phyloP scores from a whole-genome alignment of 768 basidiomycete genomes.

The Boletus vinaceobasis region DNA sequence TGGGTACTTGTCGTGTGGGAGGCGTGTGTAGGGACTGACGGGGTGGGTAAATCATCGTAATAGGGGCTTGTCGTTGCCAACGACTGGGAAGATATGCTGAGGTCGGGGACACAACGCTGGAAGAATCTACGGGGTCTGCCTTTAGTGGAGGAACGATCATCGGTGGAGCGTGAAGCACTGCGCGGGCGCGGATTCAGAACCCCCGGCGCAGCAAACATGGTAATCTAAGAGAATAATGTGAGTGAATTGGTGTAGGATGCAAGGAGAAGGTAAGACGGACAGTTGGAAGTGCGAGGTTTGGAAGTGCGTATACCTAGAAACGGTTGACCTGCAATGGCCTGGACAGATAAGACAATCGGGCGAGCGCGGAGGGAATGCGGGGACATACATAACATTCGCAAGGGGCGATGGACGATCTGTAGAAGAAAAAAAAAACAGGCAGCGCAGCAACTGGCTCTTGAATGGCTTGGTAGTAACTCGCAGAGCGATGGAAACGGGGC shows the following conservation, averaged over 20 bases:
- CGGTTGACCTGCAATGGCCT: conserved; percentile 16
- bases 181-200: conserved; percentile 5
- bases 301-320: conserved; percentile 14
- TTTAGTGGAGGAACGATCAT: conserved; percentile 13
- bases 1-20: conserved; percentile 14
- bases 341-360: not conserved
- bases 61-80: conserved; percentile 7
- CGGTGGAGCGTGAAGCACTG: conserved; percentile 17
- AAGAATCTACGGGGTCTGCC: conserved; percentile 10
- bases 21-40: not conserved
- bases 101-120: conserved; percentile 13
- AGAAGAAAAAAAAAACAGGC: not conserved
- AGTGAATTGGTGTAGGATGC: not conserved
- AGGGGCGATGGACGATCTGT: conserved; percentile 5
- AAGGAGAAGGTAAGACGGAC: not conserved
- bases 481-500: conserved; percentile 5
- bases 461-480: not conserved
- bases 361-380: not conserved
- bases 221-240: not conserved
- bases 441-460: not conserved
- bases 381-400: conserved; percentile 20
- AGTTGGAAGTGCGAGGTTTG: not conserved
- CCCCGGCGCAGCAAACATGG: conserved; percentile 13
- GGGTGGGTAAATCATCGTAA: conserved; percentile 10
- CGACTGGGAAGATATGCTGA: conserved; percentile 18